Conservation (phyloP, 2,329 filamentous ascomycete genomes). For the Keithomyces neogunnii region DNA sequence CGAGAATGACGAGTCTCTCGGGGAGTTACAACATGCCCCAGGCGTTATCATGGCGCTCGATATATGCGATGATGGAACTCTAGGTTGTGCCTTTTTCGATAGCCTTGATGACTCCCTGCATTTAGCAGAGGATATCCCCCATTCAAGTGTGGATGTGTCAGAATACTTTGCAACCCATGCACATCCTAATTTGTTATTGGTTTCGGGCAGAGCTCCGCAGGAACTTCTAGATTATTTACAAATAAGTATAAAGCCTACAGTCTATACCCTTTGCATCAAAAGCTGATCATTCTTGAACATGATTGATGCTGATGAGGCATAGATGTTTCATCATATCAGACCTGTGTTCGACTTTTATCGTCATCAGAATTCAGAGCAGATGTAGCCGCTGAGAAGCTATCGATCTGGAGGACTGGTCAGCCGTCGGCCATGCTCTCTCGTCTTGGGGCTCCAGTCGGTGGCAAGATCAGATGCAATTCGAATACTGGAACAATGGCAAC, state of each 20-base stretch:
- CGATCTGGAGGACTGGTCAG: not conserved
- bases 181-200: constrained; percentile 47
- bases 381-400: constrained; percentile 1
- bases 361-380: constrained; percentile 6
- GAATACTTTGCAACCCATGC: constrained; percentile 49
- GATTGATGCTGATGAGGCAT: constrained; percentile 11
- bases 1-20: not conserved
- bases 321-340: not conserved
- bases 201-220: constrained; percentile 38
- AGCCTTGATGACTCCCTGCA: constrained; percentile 61
- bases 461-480: too few relatives aligned
- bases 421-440: not conserved
- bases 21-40: not conserved
- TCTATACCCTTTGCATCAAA: not conserved
- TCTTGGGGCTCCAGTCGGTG: not conserved
- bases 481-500: too few relatives aligned
- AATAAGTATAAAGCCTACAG: not conserved
- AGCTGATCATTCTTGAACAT: not conserved
- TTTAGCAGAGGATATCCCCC: constrained; percentile 67
- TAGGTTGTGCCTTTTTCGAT: constrained; percentile 81
- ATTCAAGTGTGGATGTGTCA: constrained; percentile 60
- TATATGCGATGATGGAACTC: constrained; percentile 56
- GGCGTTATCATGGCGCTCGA: constrained; percentile 78
- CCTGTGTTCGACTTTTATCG: not conserved
- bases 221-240: constrained; percentile 19